Percentiles rank a stretch among this genome's conserved stretches.
phyloP scores from a whole-genome alignment of 2,329 filamentous ascomycete species.

The Aspergillus sp. region DNA sequence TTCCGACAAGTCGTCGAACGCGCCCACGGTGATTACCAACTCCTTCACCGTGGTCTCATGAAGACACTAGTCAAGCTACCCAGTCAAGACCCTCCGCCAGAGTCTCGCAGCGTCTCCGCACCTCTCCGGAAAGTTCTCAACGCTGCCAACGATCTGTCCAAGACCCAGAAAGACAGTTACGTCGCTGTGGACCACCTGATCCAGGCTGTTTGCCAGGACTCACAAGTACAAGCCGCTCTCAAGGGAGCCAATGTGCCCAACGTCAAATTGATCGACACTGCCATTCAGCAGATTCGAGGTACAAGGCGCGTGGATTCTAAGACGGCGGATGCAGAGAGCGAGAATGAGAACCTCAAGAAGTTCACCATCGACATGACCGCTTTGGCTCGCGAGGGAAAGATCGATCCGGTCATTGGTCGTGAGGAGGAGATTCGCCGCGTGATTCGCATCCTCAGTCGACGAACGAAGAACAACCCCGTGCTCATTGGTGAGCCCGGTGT shows the following conservation, averaged over 20 bases:
- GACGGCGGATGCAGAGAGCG: slow-evolving; percentile 87
- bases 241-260: slow-evolving; percentile 91
- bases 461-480: slow-evolving; percentile 98
- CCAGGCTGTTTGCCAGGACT: slow-evolving; percentile 78
- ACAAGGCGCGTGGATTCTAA: slow-evolving; percentile 94
- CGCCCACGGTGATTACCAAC: slow-evolving; percentile 88
- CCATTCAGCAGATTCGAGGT: slow-evolving; percentile 88
- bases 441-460: slow-evolving; percentile 85
- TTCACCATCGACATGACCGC: slow-evolving; percentile 99
- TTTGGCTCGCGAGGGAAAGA: slow-evolving; percentile 95
- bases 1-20: slow-evolving; percentile 94
- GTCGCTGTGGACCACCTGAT: slow-evolving; percentile 96
- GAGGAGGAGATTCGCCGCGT: slow-evolving; percentile 95
- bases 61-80: slow-evolving; percentile 88
- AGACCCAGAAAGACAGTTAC: slow-evolving; percentile 95
- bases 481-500: slow-evolving; percentile 98
- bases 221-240: slow-evolving; percentile 71
- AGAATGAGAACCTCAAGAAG: slow-evolving; percentile 94
- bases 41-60: slow-evolving; percentile 87
- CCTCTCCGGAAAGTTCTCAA: slow-evolving; percentile 81
- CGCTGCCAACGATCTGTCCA: slow-evolving; percentile 85
- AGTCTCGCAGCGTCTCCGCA: slow-evolving; percentile 81
- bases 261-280: slow-evolving; percentile 83
- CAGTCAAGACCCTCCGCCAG: slow-evolving; percentile 92
- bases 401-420: slow-evolving; percentile 94